Conservation (phyloP, 352 stramenopile species). For the Phytophthora cactorum region DNA sequence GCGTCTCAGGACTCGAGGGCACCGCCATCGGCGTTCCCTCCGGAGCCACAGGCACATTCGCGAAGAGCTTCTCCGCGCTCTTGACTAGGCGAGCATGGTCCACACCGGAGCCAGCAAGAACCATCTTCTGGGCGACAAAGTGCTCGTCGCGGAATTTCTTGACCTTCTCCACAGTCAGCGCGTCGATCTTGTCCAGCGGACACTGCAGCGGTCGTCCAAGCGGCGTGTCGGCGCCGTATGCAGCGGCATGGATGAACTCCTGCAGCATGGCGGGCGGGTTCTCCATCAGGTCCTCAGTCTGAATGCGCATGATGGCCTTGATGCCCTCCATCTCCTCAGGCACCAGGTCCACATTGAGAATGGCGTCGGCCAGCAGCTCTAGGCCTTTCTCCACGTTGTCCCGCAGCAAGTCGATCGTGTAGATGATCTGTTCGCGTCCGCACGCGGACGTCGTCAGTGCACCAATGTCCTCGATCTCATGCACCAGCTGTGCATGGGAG, state of each 20-base stretch:
- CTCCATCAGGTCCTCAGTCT: conserved; percentile 92
- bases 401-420: conserved; percentile 96
- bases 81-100: conserved; percentile 94
- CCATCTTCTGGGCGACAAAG: conserved; percentile 92
- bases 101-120: conserved; percentile 94
- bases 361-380: conserved; percentile 90
- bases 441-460: conserved; percentile 91
- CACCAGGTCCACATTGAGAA: conserved; percentile 82
- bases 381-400: conserved; percentile 93
- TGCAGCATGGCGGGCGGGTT: conserved; percentile 86
- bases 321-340: conserved; percentile 92
- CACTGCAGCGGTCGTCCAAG: conserved; percentile 87
- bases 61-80: conserved; percentile 92
- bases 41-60: conserved; percentile 44
- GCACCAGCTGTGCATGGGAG: conserved; percentile 86
- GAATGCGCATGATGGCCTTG: conserved; percentile 94
- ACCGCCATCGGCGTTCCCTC: conserved; percentile 22
- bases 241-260: conserved; percentile 87
- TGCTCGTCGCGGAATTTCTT: conserved; percentile 71
- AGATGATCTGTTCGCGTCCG: conserved; percentile 96
- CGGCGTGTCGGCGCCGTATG: conserved; percentile 76
- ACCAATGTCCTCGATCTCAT: conserved; percentile 94
- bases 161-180: conserved; percentile 76
- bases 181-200: conserved; percentile 79
- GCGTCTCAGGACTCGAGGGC: conserved; percentile 42